Conservation (phyloP, 345 rosid species). For the Corymbia maculata region DNA sequence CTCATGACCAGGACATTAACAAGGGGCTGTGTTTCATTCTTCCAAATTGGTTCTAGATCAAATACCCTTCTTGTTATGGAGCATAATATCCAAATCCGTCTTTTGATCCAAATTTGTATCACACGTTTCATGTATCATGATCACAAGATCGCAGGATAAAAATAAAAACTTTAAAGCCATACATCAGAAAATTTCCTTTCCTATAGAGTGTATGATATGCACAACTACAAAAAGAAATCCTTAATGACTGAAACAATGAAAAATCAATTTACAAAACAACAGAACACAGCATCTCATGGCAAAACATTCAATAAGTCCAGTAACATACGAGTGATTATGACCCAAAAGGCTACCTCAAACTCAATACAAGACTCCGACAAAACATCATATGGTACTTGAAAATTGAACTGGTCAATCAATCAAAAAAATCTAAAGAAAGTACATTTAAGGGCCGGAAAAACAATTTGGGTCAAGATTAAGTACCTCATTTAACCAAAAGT, state of each 20-base stretch:
- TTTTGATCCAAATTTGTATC: not conserved
- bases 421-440: not conserved
- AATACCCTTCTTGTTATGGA: not conserved
- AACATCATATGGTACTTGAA: not conserved
- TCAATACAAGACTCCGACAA: not conserved
- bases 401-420: not conserved
- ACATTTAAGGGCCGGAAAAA: not conserved
- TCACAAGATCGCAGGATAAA: not conserved
- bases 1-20: not conserved
- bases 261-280: not conserved
- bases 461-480: too few species aligned
- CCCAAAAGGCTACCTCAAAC: not conserved
- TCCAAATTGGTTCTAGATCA: not conserved
- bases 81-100: not conserved
- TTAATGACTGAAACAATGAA: not conserved
- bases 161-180: not conserved
- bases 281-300: not conserved
- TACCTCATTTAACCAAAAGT: slow-evolving; percentile 98
- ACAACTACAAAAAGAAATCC: not conserved
- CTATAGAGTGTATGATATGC: not conserved
- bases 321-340: not conserved
- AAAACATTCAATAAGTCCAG: not conserved
- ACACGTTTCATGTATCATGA: not conserved
- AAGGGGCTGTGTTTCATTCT: not conserved
- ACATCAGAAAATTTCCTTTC: not conserved